Percentiles rank a stretch among this genome's conserved stretches.
These are phyloP conservation scores for Zanthoxylum bungeanum DNA, from an alignment of 345 rosid genomes.

Conservation along the genomic window DNA sequence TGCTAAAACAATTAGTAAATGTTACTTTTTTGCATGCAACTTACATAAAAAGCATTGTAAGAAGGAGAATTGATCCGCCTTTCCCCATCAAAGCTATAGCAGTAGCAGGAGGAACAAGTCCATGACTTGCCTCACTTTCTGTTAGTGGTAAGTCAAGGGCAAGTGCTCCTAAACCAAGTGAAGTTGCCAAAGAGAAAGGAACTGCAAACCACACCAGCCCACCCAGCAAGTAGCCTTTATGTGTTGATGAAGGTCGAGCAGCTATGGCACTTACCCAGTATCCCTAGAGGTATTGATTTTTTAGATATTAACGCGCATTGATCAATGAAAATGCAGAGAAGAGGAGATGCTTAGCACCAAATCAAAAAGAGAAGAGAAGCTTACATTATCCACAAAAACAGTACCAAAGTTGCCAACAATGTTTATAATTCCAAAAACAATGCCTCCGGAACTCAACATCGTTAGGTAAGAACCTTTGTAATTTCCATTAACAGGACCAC, in stretches of 20 bases:
- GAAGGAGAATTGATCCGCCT: slow-evolving; percentile 82
- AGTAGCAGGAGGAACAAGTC: slow-evolving; percentile 91
- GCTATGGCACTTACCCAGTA: slow-evolving; percentile 99
- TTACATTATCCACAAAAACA: slow-evolving; percentile 88
- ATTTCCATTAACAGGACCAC: slow-evolving; percentile 81
- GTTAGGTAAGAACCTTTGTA: slow-evolving; percentile 74
- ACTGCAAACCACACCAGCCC: slow-evolving; percentile 97
- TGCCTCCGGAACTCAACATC: slow-evolving; percentile 92
- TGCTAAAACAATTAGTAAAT: background rate
- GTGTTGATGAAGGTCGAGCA: slow-evolving; percentile 90
- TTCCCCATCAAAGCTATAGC: slow-evolving; percentile 97
- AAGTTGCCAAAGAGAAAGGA: slow-evolving; percentile 88
- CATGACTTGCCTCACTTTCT: slow-evolving; percentile 64
- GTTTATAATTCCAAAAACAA: slow-evolving; percentile 85
- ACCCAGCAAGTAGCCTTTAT: slow-evolving; percentile 84
- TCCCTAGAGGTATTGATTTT: slow-evolving; percentile 50
- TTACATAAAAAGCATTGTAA: slow-evolving; percentile 96
- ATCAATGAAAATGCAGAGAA: background rate
- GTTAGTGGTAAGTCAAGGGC: slow-evolving; percentile 87
- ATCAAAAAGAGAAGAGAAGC: slow-evolving; percentile 14
- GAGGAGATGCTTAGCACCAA: background rate
- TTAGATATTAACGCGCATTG: background rate
- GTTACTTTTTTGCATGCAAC: slow-evolving; percentile 10
- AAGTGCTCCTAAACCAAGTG: slow-evolving; percentile 91
- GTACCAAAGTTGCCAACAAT: slow-evolving; percentile 91